These are phyloP conservation scores for Trichodelitschia bisporula DNA, from an alignment of 495 filamentous ascomycete genomes.

Conservation along the genomic window DNA sequence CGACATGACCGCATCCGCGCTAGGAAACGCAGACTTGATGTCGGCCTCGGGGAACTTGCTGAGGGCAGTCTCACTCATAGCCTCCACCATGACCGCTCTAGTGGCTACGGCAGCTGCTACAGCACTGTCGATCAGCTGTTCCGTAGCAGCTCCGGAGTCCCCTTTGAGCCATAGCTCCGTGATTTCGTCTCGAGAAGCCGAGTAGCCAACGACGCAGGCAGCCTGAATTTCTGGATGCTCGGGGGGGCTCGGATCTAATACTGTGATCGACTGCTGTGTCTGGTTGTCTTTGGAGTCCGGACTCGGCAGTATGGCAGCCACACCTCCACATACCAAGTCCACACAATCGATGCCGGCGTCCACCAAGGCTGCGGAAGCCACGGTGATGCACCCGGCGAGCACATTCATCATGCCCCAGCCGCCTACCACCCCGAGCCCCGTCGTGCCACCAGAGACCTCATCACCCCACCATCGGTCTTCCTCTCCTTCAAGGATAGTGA, in stretches of 20 bases:
- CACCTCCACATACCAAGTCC: slow-evolving; percentile 70
- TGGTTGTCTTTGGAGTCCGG: too few relatives aligned
- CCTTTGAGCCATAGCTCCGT: slow-evolving; percentile 91
- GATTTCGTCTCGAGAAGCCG: slow-evolving; percentile 70
- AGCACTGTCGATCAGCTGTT: slow-evolving; percentile 34
- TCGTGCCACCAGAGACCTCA: slow-evolving; percentile 1
- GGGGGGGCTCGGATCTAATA: slow-evolving; percentile 64
- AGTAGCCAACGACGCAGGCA: slow-evolving; percentile 74
- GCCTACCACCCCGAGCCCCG: slow-evolving; percentile 4
- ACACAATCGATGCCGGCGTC: slow-evolving; percentile 94
- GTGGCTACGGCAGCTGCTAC: slow-evolving; percentile 35
- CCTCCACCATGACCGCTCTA: slow-evolving; percentile 31
- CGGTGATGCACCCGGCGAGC: slow-evolving; percentile 76
- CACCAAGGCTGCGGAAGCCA: slow-evolving; percentile 79
- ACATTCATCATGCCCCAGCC: slow-evolving; percentile 74
- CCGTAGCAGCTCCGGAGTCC: slow-evolving; percentile 24
- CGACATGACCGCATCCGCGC: too few relatives aligned
- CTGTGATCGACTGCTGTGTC: slow-evolving; percentile 18
- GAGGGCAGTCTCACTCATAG: slow-evolving; percentile 28
- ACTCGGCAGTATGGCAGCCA: slow-evolving; percentile 68
- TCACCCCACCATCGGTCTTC: slow-evolving; percentile 35
- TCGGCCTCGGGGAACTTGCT: slow-evolving; percentile 15
- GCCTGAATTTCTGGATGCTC: slow-evolving; percentile 57
- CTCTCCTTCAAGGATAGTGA: slow-evolving; percentile 84
- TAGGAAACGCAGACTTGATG: too few relatives aligned